phyloP scores from a whole-genome alignment of 192 early-diverging fungal genomes.

The Mortierella claussenii region DNA sequence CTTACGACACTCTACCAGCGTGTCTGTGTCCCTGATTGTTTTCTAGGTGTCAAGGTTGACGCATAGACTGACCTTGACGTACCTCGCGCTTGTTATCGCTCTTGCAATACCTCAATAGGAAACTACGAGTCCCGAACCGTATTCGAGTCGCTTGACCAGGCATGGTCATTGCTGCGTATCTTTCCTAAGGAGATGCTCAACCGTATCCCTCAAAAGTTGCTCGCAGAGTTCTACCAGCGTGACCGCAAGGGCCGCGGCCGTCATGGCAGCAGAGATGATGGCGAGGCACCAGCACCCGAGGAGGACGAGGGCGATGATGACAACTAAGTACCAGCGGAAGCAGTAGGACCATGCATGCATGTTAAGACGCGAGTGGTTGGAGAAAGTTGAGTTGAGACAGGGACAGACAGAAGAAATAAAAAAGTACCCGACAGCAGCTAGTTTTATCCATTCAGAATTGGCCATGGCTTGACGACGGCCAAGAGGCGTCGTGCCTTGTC shows the following conservation, averaged over 20 bases:
- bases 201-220: conserved; percentile 95
- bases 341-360: too few relatives aligned
- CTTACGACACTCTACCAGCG: too few relatives aligned
- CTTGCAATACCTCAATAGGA: conserved; percentile 54
- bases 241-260: conserved; percentile 68
- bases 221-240: conserved; percentile 95
- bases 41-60: too few relatives aligned
- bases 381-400: too few relatives aligned
- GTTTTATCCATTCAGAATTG: too few relatives aligned
- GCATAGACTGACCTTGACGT: background rate
- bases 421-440: too few relatives aligned
- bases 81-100: background rate
- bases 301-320: conserved; percentile 52
- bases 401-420: too few relatives aligned
- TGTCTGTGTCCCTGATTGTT: conserved; percentile 18
- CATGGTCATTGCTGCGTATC: conserved; percentile 98
- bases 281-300: conserved; percentile 25
- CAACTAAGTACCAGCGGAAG: too few relatives aligned
- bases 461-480: too few relatives aligned
- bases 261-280: conserved; percentile 48
- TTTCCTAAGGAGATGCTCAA: conserved; percentile 99
- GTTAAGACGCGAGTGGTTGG: too few relatives aligned
- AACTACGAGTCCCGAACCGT: conserved; percentile 96
- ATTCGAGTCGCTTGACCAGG: conserved; percentile 95
- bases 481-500: too few relatives aligned